Evolutionary conservation across 768 basidiomycete genomes (phyloP), one percentile per base, ranked within the genome.

Genomic region (Mycena galopus): DNA sequence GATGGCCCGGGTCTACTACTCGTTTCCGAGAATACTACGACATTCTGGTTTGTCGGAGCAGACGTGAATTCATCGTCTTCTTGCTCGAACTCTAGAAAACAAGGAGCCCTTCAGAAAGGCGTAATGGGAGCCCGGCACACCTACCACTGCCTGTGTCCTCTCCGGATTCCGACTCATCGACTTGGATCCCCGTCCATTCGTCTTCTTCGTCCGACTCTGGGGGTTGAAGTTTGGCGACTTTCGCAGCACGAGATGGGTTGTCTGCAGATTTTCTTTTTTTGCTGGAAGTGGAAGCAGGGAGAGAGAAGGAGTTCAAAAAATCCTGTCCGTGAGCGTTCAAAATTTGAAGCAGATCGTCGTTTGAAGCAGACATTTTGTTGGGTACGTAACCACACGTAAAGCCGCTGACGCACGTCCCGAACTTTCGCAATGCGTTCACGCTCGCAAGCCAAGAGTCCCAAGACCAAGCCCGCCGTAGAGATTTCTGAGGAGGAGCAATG

Each of bases 401-500:
- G 27, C 23, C 10, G 23, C 23, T 55, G 33, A 60, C 69, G 30
- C 21, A 37, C n/a, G n/a, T n/a, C 2, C 10, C 25, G 14, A 27
- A 57, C 17, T 55, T 56, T 19, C 63, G 16, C 16, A 44, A 57
- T 65, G 70, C 56, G 51, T 61, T 16, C 60, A 29, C 23, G 11
- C 10, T 57, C 56, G 32, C 25, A 51, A 23, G 4, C 56, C 30
- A 21, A 44, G 11, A 42, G 33, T 16, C 39, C 58, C n/a, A 57
- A 55, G 44, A 23, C 58, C n/a, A 47, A 50, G 0, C 11, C 33
- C 39, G 61, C 33, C 39, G 61, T 73, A 35, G 27, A 69, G 42
- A 90, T 95, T 42, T 78, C 93, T 4, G 90, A 93, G 77, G 90
- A 92, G 2, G 94, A 95, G 79, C 89, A 95, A 85, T 92, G 91